A percentile compares a stretch with the other conserved stretches of the same genome.
Evolutionary conservation across 257 asterid genomes (phyloP).

Genomic region (Phtheirospermum japonicum): DNA sequence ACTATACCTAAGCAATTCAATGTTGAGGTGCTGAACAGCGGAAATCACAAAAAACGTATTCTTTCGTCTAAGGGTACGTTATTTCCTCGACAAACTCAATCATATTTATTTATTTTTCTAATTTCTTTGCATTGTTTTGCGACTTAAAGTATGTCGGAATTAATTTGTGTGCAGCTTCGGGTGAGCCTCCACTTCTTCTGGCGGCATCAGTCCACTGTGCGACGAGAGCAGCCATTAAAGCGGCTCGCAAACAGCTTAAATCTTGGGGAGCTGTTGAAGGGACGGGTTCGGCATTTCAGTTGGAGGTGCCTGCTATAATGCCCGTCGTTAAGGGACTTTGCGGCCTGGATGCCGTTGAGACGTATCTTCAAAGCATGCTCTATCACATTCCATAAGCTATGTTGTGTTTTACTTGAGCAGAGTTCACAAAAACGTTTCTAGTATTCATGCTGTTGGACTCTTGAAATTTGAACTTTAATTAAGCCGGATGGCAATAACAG

Average conservation of each 20-base stretch:
- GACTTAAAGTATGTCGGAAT: too few relatives aligned
- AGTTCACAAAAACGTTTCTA: too few relatives aligned
- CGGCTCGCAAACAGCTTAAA: conserved; percentile 52
- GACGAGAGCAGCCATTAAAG: conserved; percentile 57
- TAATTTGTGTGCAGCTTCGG: conserved; percentile 54
- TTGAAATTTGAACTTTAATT: too few relatives aligned
- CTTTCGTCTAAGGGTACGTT: conserved; percentile 75
- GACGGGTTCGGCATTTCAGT: conserved; percentile 39
- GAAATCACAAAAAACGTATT: conserved; percentile 53
- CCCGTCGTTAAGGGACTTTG: conserved; percentile 60
- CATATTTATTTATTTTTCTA: too few relatives aligned
- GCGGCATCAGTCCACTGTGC: conserved; percentile 75
- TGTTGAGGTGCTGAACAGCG: conserved; percentile 55
- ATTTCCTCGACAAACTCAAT: too few relatives aligned
- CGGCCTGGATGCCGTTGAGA: conserved; percentile 56
- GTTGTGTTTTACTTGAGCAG: too few relatives aligned
- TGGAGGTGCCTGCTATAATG: conserved; percentile 59
- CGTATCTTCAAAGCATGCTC: not conserved
- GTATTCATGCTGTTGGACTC: too few relatives aligned
- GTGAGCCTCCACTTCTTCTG: conserved; percentile 70
- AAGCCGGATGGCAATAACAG: too few relatives aligned
- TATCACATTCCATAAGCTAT: not conserved
- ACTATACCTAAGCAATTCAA: conserved; percentile 61
- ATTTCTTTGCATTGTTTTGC: too few relatives aligned
- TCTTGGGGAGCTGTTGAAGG: conserved; percentile 52